phyloP scores from a whole-genome alignment of 257 asterid genomes.

The Primulina tabacum region DNA sequence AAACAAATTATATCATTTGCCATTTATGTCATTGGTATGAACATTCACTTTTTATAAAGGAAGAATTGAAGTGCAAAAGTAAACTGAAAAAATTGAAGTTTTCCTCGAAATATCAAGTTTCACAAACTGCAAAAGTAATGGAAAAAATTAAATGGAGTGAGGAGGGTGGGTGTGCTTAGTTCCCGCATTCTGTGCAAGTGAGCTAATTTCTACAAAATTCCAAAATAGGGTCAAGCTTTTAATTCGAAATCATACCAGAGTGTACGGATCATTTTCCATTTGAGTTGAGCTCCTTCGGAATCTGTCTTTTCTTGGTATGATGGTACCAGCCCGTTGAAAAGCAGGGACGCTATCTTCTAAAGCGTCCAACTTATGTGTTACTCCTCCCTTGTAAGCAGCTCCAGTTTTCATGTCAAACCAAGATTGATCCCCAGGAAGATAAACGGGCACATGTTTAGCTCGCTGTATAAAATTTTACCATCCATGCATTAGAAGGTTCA shows the following conservation, averaged over 20 bases:
- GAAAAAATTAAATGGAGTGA: neutral
- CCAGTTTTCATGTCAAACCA: constrained; percentile 90
- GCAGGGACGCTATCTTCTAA: constrained; percentile 77
- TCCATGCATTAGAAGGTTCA: constrained; percentile 1
- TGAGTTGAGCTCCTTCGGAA: constrained; percentile 89
- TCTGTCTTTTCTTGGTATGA: constrained; percentile 89
- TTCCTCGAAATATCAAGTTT: neutral
- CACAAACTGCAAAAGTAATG: neutral
- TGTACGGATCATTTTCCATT: constrained; percentile 93
- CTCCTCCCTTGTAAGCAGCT: constrained; percentile 68
- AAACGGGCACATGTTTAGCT: constrained; percentile 75
- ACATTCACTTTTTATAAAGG: neutral
- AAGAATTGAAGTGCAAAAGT: neutral
- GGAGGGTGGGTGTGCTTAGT: neutral
- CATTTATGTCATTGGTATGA: neutral
- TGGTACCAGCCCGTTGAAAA: constrained; percentile 93
- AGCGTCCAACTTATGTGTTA: constrained; percentile 64
- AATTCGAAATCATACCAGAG: constrained; percentile 58
- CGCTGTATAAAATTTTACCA: constrained; percentile 38
- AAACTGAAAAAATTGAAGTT: too few species aligned
- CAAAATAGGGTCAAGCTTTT: neutral
- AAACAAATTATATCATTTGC: too few species aligned
- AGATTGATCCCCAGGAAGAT: constrained; percentile 82
- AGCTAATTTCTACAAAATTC: constrained; percentile 5
- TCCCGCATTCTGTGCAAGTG: neutral